Evolutionary conservation across 2,329 filamentous ascomycete genomes (phyloP), one percentile per base, ranked within the genome.

Genomic region (Fusarium sp.): DNA sequence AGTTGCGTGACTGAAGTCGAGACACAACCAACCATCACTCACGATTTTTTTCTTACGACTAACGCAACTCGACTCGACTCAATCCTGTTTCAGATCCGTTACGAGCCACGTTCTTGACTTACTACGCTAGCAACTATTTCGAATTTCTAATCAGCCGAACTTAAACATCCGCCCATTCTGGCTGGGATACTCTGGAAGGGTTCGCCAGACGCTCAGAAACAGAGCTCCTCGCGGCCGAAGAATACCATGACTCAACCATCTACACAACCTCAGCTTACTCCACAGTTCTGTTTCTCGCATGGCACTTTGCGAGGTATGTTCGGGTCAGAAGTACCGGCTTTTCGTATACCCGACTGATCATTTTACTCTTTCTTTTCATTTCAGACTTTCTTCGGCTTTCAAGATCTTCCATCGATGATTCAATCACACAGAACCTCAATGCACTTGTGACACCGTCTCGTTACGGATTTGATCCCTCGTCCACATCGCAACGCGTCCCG

Each of bases 401-500:
- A 15, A 91, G 96, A 72, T 87, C 90, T 58, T 90, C 93, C 52
- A 92, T 98, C 78, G 96, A 99, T 83, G 96, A 99, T 82, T 49
- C 93, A 48, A 98, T 99, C 78, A 90, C 91, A 2, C 95, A 97
- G 79, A 95, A 97, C 78, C 89, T 99, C 69, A 98, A 98, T 84
- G 94, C 94, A 3, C 88, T 98, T 41, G 84, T 94, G 48, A 95
- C 92, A 2, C 95, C 95, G 0, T 87, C 93, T 18, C 84, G 86
- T 48, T 82, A 83, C 42, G 90, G 90, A 21, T 98, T 97, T 82
- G 92, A 97, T 79, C 93, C 95, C 3, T 84, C 29, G 12, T 49
- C 46, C n/a, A 49, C 46, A 31, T 33, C 46, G 46, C 46, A 33
- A 14, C 46, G 46, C 11, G 29, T 7, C 29, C n/a, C 46, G 33